phyloP scores from a whole-genome alignment of 106 monocot species.

The Allium cepa region DNA sequence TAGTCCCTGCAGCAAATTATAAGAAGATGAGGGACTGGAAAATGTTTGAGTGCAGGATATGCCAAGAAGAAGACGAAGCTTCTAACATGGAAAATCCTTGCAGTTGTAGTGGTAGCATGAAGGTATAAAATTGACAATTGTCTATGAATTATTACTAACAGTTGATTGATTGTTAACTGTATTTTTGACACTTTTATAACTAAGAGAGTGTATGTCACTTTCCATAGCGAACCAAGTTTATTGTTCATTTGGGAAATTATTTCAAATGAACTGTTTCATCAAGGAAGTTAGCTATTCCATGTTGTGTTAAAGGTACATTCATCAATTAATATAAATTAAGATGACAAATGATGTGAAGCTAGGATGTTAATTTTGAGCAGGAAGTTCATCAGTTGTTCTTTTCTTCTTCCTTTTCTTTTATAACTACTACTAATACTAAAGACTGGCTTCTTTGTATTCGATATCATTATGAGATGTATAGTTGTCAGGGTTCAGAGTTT shows the following conservation, averaged over 20 bases:
- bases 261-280: neutral
- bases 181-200: neutral
- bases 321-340: too few relatives aligned
- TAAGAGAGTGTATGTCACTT: neutral
- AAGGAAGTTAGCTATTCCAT: neutral
- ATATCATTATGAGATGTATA: too few relatives aligned
- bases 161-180: neutral
- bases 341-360: too few relatives aligned
- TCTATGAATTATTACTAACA: neutral
- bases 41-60: slow-evolving; percentile 62
- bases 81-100: slow-evolving; percentile 66
- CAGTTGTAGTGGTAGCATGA: slow-evolving; percentile 69
- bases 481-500: too few relatives aligned
- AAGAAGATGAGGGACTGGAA: slow-evolving; percentile 15
- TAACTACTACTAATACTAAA: too few relatives aligned
- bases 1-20: neutral
- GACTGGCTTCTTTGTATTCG: too few relatives aligned
- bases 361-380: too few relatives aligned
- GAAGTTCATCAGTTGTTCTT: too few relatives aligned
- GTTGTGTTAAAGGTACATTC: neutral
- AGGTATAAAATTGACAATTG: slow-evolving; percentile 18
- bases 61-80: slow-evolving; percentile 72
- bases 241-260: neutral
- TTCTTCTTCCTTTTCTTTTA: too few relatives aligned
- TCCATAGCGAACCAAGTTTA: neutral